Evolutionary conservation across 768 basidiomycete genomes (phyloP).

Genomic region (Naganishia antarctica): DNA sequence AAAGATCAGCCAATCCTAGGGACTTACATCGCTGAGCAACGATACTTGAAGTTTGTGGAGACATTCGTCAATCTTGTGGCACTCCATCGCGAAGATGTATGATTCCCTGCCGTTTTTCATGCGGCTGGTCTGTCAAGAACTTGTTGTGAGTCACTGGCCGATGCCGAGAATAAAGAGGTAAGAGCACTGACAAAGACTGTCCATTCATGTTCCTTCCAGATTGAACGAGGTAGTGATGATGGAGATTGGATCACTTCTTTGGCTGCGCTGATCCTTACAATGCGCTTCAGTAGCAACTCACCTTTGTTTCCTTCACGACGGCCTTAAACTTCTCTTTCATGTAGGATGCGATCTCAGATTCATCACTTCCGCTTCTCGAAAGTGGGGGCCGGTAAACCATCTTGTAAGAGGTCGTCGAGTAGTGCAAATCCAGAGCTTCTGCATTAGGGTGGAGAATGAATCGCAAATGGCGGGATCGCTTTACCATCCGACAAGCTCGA

Average conservation of each 20-base stretch:
- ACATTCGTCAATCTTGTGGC: background rate
- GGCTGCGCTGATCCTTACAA: background rate
- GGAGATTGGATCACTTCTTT: background rate
- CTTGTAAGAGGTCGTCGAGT: background rate
- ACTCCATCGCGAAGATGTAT: background rate
- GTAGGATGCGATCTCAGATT: background rate
- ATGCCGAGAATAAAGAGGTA: background rate
- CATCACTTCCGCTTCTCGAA: constrained; percentile 7
- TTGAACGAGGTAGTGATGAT: background rate
- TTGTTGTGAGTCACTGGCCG: no score
- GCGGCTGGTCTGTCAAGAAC: background rate
- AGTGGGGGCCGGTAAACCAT: background rate
- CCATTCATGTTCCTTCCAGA: background rate
- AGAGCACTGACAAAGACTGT: background rate
- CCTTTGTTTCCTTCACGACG: background rate
- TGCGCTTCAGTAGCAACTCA: no score
- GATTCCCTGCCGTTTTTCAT: background rate
- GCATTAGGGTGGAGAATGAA: background rate
- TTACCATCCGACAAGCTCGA: background rate
- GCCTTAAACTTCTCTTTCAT: constrained; percentile 3
- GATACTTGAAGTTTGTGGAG: background rate
- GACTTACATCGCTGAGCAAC: constrained; percentile 2
- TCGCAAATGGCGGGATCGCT: background rate
- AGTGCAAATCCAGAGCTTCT: background rate
- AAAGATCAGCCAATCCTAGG: background rate